phyloP scores from a whole-genome alignment of 2,329 filamentous ascomycete genomes.

The Calycina marina region DNA sequence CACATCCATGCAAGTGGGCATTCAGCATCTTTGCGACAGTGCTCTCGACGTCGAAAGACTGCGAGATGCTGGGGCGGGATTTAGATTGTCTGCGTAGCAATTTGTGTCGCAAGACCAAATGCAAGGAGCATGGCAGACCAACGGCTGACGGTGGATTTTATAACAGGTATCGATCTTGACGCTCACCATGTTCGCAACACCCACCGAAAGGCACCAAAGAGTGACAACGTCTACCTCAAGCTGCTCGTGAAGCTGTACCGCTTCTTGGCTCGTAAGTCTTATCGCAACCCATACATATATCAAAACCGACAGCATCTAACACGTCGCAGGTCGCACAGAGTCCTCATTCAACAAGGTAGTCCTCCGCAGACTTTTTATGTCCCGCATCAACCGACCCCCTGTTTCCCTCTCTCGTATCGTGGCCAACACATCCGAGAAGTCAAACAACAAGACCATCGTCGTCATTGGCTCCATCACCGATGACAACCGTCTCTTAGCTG shows the following conservation, averaged over 20 bases:
- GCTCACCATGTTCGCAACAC: slow-evolving; percentile 53
- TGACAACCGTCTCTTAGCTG: slow-evolving; percentile 81
- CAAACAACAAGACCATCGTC: slow-evolving; percentile 76
- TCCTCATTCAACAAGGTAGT: slow-evolving; percentile 97
- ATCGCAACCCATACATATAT: neutral
- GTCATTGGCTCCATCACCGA: slow-evolving; percentile 93
- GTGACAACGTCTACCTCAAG: slow-evolving; percentile 95
- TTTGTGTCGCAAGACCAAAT: slow-evolving; percentile 22
- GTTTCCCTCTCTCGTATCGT: slow-evolving; percentile 88
- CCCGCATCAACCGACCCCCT: slow-evolving; percentile 92
- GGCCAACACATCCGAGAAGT: slow-evolving; percentile 47
- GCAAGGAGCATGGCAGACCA: slow-evolving; percentile 49
- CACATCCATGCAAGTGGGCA: slow-evolving; percentile 24
- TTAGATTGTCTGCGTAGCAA: slow-evolving; percentile 20
- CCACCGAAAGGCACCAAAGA: slow-evolving; percentile 93
- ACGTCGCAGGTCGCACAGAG: slow-evolving; percentile 70
- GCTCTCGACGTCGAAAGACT: slow-evolving; percentile 10
- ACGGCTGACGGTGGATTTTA: slow-evolving; percentile 45
- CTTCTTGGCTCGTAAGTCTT: slow-evolving; percentile 78
- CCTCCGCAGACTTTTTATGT: slow-evolving; percentile 95
- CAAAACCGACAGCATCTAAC: neutral
- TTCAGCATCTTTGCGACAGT: slow-evolving; percentile 12
- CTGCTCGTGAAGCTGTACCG: slow-evolving; percentile 96
- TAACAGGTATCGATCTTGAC: slow-evolving; percentile 57
- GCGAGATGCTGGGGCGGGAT: slow-evolving; percentile 6